Base-by-base conservation (phyloP, 2,329 filamentous ascomycete species). In the Trichoderma oligosporum region DNA sequence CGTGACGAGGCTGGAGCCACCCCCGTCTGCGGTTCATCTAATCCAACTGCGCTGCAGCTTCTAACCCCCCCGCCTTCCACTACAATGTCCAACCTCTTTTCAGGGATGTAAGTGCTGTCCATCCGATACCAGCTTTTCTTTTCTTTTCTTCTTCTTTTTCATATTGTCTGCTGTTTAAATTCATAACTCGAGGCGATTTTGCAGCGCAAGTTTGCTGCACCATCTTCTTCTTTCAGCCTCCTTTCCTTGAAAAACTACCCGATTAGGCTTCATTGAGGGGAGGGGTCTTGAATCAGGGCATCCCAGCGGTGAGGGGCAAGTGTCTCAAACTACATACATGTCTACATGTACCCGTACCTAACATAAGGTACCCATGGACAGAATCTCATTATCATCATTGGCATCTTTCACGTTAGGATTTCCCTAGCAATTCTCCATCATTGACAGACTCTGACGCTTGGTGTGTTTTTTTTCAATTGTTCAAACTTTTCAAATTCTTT, bases 81-180 rank as follows among this genome's bases (percentile, higher is more conserved):
- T 45, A 66, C 68, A 20, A 83, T 83, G 80, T 83, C 81, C 65
- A 82, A 82, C 73, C 73, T 83, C 65, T 83, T 83, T 69, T 83
- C 80, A 66, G 80, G 81, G 72, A 83, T 83, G 81, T 83, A 75
- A 80, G 81, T 81, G 56, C 60, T 53, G 56, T 35, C 29, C 25
- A 27, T 44, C 25, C 9, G 18, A 24, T 39, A 18, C 14, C 12
- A 12, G 29, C 14, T 44, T 20, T 36, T 54, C 16, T 14, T 45
- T 45, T 18, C 25, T 8, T n/a, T 8, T 29, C 16, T 22, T 36
- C n/a, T 18, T 24, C 20, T 11, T 20, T 53, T 33, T 39, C 44
- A 36, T 33, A 39, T 48, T 8, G 18, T 27, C 12, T 53, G 42
- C 24, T 45, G 11, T 42, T 48, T 27, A 20, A 7, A 11, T 20